phyloP scores from a whole-genome alignment of 495 filamentous ascomycete species.

The Aspergillus cavernicola region DNA sequence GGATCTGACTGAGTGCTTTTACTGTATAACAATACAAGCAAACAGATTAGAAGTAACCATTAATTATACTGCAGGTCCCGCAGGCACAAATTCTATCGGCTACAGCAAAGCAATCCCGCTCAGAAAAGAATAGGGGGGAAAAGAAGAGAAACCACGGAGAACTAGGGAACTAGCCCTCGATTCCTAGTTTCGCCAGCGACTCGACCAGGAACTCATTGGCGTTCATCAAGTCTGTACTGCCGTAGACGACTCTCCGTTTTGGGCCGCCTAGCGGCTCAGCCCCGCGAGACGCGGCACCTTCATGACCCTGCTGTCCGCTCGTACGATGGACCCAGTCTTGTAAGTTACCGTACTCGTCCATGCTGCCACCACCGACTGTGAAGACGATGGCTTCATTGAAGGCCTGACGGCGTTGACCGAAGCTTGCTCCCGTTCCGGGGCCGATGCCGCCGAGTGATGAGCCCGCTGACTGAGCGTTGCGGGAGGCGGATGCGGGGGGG shows the following conservation, averaged over 20 bases:
- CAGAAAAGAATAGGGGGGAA: neutral
- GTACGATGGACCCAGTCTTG: slow-evolving; percentile 91
- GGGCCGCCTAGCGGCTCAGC: slow-evolving; percentile 24
- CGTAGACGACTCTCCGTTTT: slow-evolving; percentile 84
- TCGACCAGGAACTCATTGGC: slow-evolving; percentile 80
- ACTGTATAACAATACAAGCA: too few species aligned
- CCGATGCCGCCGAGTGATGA: slow-evolving; percentile 38
- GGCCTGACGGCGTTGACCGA: slow-evolving; percentile 88
- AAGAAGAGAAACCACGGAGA: neutral
- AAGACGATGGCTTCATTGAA: slow-evolving; percentile 97
- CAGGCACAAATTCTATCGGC: slow-evolving; percentile 4
- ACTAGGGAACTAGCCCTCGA: slow-evolving; percentile 49
- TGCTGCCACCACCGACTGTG: slow-evolving; percentile 93
- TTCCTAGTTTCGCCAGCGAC: slow-evolving; percentile 76
- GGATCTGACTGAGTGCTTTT: too few species aligned
- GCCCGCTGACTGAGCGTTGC: slow-evolving; percentile 48
- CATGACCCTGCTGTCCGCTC: slow-evolving; percentile 48
- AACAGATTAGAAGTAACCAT: too few species aligned
- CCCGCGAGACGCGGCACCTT: slow-evolving; percentile 37
- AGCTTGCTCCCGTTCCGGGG: slow-evolving; percentile 74
- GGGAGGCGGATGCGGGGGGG: slow-evolving; percentile 60
- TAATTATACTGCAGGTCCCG: slow-evolving; percentile 9
- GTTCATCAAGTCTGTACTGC: slow-evolving; percentile 90
- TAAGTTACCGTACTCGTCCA: slow-evolving; percentile 98
- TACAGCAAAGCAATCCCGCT: neutral